phyloP scores from a whole-genome alignment of 169 alveolate genomes.

The Plasmodium blacklocki region DNA sequence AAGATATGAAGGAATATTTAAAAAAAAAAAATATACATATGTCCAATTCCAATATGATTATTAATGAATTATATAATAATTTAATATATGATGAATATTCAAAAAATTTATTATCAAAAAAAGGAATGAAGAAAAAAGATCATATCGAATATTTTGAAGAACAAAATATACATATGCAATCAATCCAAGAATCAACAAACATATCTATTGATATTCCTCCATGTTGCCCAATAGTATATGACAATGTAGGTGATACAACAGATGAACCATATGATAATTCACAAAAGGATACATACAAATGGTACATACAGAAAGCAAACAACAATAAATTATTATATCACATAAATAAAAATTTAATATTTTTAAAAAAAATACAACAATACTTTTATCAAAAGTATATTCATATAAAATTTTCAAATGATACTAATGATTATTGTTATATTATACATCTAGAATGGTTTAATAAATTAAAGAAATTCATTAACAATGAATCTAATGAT shows the following conservation, averaged over 20 bases:
- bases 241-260: too few species aligned
- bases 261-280: too few species aligned
- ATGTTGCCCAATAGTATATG: neutral
- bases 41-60: conserved; percentile 10
- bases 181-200: neutral
- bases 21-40: neutral
- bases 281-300: conserved; percentile 1
- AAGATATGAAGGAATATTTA: conserved; percentile 9
- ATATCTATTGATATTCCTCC: neutral
- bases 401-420: conserved; percentile 59
- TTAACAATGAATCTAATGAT: conserved; percentile 18
- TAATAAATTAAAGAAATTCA: conserved; percentile 34
- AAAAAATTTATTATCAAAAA: neutral
- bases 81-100: conserved; percentile 3
- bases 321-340: neutral
- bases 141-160: neutral
- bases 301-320: neutral
- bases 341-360: conserved; percentile 44
- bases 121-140: conserved; percentile 7
- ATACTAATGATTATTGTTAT: conserved; percentile 25
- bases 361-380: conserved; percentile 63
- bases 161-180: neutral
- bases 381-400: conserved; percentile 59
- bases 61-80: conserved; percentile 24
- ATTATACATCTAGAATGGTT: conserved; percentile 50